Conservation (phyloP, 768 basidiomycete genomes). For the Sarcomyxa edulis region DNA sequence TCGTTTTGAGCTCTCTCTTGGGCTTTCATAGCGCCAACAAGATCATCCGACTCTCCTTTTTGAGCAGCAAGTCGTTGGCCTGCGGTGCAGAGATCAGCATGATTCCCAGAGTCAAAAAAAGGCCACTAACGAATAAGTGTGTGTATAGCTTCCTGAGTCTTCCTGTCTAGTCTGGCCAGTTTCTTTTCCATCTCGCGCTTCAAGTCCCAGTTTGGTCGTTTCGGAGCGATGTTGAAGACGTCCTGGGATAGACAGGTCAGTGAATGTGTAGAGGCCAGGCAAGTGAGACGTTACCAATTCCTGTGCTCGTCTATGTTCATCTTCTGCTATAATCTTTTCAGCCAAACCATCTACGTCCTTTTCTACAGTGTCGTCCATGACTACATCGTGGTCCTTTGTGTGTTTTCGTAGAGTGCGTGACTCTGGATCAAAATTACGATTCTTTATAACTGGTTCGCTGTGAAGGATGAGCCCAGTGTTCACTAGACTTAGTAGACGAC, state of each 20-base stretch:
- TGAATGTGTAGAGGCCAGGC: too few relatives aligned
- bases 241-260: too few relatives aligned
- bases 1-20: constrained; percentile 53
- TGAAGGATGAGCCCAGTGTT: too few relatives aligned
- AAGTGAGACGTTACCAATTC: constrained; percentile 87
- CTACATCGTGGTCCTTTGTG: constrained; percentile 42
- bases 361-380: constrained; percentile 83
- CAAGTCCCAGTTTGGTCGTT: constrained; percentile 94
- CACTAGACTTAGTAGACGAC: constrained; percentile 20
- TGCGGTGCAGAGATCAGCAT: constrained; percentile 21
- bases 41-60: constrained; percentile 73
- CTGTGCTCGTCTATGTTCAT: constrained; percentile 78
- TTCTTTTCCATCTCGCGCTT: constrained; percentile 93
- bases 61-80: constrained; percentile 78
- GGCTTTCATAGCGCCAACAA: constrained; percentile 81
- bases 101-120: not conserved
- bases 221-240: constrained; percentile 95
- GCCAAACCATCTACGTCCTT: constrained; percentile 79
- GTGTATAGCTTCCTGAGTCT: constrained; percentile 89
- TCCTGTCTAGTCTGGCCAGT: constrained; percentile 80
- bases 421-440: constrained; percentile 87
- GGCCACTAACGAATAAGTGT: constrained; percentile 78
- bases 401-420: constrained; percentile 75
- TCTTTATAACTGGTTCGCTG: constrained; percentile 50
- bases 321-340: constrained; percentile 79